Percentiles rank a stretch among this genome's conserved stretches.
These are phyloP conservation scores for Salinomyces thailandicus DNA, from an alignment of 2,329 filamentous ascomycete species.

Conservation along the genomic window DNA sequence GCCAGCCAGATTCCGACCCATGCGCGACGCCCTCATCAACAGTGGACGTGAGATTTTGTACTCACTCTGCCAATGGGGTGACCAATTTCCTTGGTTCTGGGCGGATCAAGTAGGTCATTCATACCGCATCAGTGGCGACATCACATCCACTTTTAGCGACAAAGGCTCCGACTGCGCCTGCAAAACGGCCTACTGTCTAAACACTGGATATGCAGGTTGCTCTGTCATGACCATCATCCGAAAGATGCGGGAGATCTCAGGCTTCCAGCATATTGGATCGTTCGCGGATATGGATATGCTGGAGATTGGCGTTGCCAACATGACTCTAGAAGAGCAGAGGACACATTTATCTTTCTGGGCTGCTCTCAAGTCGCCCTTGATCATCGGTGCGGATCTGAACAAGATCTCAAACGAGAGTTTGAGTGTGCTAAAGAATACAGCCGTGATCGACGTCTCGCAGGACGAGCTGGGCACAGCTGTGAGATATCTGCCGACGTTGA, in stretches of 20 bases:
- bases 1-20: not conserved
- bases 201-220: too few species aligned
- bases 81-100: conserved; percentile 3
- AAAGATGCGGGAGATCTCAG: too few species aligned
- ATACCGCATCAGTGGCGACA: conserved; percentile 3
- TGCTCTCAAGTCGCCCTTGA: conserved; percentile 36
- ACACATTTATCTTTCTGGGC: conserved; percentile 42
- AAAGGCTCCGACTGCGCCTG: too few species aligned
- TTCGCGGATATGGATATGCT: conserved; percentile 42
- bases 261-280: too few species aligned
- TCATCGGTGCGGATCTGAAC: conserved; percentile 41
- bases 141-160: too few species aligned
- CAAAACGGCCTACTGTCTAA: too few species aligned
- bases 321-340: conserved; percentile 34
- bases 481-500: too few species aligned
- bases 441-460: too few species aligned
- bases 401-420: too few species aligned
- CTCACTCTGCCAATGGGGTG: conserved; percentile 3
- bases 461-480: too few species aligned
- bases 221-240: too few species aligned
- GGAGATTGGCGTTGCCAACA: conserved; percentile 35
- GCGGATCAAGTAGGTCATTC: not conserved
- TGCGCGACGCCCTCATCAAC: conserved; percentile 1
- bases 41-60: conserved; percentile 2
- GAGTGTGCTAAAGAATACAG: too few species aligned